Conservation (phyloP, 495 filamentous ascomycete species). For the Penicillium coprophilum region DNA sequence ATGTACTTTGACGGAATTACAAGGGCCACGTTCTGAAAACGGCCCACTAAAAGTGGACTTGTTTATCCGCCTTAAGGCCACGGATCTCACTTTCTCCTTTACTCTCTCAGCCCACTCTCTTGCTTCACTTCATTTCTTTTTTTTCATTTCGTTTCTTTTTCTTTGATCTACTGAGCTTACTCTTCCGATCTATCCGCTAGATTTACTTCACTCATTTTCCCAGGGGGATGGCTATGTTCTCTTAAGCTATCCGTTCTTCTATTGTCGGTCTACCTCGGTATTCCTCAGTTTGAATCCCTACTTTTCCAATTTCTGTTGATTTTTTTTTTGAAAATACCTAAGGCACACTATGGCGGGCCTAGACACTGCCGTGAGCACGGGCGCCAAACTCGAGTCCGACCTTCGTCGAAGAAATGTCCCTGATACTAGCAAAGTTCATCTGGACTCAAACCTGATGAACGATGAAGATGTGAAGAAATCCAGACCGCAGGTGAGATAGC, state of each 20-base stretch:
- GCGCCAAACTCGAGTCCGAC: slow-evolving; percentile 64
- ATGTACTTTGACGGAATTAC: background rate
- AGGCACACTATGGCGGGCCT: slow-evolving; percentile 31
- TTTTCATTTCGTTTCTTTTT: slow-evolving; percentile 3
- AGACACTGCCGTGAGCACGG: slow-evolving; percentile 57
- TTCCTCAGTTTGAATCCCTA: background rate
- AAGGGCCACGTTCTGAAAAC: slow-evolving; percentile 22
- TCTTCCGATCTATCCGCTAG: slow-evolving; percentile 10
- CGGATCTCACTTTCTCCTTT: slow-evolving; percentile 13
- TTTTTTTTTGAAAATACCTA: background rate
- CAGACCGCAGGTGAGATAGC: slow-evolving; percentile 35
- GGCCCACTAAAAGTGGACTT: slow-evolving; percentile 24
- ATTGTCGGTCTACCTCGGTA: slow-evolving; percentile 11
- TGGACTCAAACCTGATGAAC: slow-evolving; percentile 33
- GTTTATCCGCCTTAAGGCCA: slow-evolving; percentile 25
- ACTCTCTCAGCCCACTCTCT: slow-evolving; percentile 7
- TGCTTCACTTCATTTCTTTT: slow-evolving; percentile 11
- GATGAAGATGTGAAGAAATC: slow-evolving; percentile 65
- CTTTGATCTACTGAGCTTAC: background rate
- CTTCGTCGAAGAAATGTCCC: slow-evolving; percentile 74
- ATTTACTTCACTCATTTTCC: slow-evolving; percentile 13
- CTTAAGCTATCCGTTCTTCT: slow-evolving; percentile 11
- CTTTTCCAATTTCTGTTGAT: background rate
- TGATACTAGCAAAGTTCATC: slow-evolving; percentile 42
- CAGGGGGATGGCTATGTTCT: slow-evolving; percentile 16